Conservation (phyloP, 2,329 filamentous ascomycete species). For the Fusarium sp. region DNA sequence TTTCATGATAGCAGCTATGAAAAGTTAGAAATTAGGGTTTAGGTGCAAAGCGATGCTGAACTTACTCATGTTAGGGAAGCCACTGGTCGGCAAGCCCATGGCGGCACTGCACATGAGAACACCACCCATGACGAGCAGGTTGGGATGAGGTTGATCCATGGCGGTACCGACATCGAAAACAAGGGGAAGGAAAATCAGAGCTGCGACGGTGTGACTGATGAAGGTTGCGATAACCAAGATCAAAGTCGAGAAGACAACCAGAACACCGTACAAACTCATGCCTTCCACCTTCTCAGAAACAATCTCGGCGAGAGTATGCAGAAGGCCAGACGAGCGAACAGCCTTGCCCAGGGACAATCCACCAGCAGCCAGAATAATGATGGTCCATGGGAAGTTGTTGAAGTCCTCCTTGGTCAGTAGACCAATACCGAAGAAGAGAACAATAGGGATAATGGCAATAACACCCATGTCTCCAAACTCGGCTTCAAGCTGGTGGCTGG, state of each 20-base stretch:
- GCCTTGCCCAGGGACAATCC: slow-evolving; percentile 93
- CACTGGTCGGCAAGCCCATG: slow-evolving; percentile 95
- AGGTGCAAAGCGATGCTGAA: slow-evolving; percentile 46
- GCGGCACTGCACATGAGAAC: slow-evolving; percentile 97
- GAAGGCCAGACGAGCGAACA: slow-evolving; percentile 89
- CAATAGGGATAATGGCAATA: slow-evolving; percentile 94
- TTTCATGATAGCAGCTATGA: slow-evolving; percentile 95
- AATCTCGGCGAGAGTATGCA: slow-evolving; percentile 84
- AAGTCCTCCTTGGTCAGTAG: slow-evolving; percentile 99
- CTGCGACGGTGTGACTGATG: slow-evolving; percentile 96
- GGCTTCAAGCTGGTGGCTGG: slow-evolving; percentile 86
- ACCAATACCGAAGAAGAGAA: slow-evolving; percentile 95
- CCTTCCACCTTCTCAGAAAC: slow-evolving; percentile 81
- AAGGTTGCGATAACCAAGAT: slow-evolving; percentile 96
- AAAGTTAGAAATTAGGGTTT: slow-evolving; percentile 36
- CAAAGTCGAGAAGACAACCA: slow-evolving; percentile 85
- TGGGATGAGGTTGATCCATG: slow-evolving; percentile 93
- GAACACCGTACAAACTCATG: slow-evolving; percentile 85
- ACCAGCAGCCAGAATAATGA: slow-evolving; percentile 96
- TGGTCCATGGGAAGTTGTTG: slow-evolving; percentile 99
- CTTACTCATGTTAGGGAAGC: slow-evolving; percentile 99
- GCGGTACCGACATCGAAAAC: slow-evolving; percentile 85
- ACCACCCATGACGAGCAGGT: slow-evolving; percentile 92
- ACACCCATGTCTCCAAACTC: slow-evolving; percentile 98
- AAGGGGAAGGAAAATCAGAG: slow-evolving; percentile 91